phyloP scores from a whole-genome alignment of 2,329 filamentous ascomycete genomes.

The Grosmannia serpens region DNA sequence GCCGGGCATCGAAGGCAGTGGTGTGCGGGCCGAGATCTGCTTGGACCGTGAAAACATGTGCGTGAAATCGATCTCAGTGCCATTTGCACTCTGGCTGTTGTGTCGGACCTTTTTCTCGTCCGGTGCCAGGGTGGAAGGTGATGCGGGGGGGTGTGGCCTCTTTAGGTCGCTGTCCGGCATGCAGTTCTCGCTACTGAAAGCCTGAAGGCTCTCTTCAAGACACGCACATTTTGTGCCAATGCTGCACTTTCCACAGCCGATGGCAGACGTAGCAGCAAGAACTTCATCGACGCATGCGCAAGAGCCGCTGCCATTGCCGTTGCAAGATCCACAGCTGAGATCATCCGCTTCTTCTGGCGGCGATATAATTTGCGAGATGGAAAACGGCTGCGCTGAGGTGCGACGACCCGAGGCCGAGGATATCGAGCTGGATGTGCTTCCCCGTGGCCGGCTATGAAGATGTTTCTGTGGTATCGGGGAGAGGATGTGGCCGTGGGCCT shows the following conservation, averaged over 20 bases:
- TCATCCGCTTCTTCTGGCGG: conserved; percentile 35
- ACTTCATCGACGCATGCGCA: conserved; percentile 51
- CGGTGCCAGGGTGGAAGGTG: conserved; percentile 28
- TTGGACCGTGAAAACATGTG: conserved; percentile 45
- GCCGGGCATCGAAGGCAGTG: conserved; percentile 9
- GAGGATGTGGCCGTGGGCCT: conserved; percentile 5
- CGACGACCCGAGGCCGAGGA: conserved; percentile 17
- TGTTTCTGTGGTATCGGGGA: conserved; percentile 8
- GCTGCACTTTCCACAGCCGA: conserved; percentile 56
- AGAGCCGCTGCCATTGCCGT: conserved; percentile 33
- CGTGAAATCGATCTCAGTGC: conserved; percentile 65
- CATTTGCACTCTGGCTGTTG: conserved; percentile 16
- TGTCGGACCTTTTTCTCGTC: conserved; percentile 46
- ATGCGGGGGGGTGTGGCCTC: conserved; percentile 29
- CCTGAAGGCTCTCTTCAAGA: conserved; percentile 33
- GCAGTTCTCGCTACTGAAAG: conserved; percentile 10
- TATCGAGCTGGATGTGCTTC: conserved; percentile 16
- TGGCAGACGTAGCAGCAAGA: conserved; percentile 36
- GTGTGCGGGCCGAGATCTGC: conserved; percentile 12
- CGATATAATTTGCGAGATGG: conserved; percentile 46
- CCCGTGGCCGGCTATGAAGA: conserved; percentile 6
- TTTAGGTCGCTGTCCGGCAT: conserved; percentile 29
- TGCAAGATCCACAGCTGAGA: conserved; percentile 45
- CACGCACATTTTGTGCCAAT: conserved; percentile 52
- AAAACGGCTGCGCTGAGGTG: conserved; percentile 31